These are phyloP conservation scores for Globisporangium alternatum DNA, from an alignment of 352 stramenopile species.

Conservation along the genomic window DNA sequence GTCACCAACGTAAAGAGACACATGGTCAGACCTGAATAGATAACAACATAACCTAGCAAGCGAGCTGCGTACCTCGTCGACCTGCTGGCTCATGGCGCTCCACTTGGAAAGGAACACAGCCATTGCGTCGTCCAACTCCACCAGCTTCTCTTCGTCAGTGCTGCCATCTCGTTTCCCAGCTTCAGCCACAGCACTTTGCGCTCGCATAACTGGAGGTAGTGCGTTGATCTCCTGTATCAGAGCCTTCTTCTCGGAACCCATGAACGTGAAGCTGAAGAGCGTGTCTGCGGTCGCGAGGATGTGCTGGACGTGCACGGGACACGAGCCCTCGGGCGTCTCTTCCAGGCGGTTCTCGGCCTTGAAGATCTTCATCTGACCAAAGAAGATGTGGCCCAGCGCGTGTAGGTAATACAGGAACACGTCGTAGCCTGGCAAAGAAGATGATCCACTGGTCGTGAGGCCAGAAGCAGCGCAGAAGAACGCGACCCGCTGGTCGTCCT, in stretches of 20 bases:
- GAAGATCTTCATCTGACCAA: slow-evolving; percentile 74
- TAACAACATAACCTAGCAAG: no score
- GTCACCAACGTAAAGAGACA: background rate
- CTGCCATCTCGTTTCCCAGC: background rate
- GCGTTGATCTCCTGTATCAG: slow-evolving; percentile 35
- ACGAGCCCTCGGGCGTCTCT: slow-evolving; percentile 52
- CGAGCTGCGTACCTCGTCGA: slow-evolving; percentile 44
- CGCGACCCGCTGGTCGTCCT: slow-evolving; percentile 49
- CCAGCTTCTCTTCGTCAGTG: slow-evolving; percentile 11
- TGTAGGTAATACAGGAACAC: slow-evolving; percentile 71
- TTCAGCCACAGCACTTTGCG: no score
- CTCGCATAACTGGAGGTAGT: slow-evolving; percentile 18
- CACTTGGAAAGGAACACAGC: slow-evolving; percentile 53
- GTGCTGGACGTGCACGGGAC: slow-evolving; percentile 31
- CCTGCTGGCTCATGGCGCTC: slow-evolving; percentile 35
- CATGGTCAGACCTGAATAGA: background rate
- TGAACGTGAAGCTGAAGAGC: slow-evolving; percentile 50
- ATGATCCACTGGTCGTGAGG: slow-evolving; percentile 6
- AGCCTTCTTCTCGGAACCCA: slow-evolving; percentile 27
- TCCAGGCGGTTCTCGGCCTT: slow-evolving; percentile 47
- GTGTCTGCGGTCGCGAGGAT: slow-evolving; percentile 28
- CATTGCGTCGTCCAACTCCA: slow-evolving; percentile 75
- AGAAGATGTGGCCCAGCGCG: slow-evolving; percentile 58
- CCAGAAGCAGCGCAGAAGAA: slow-evolving; percentile 62
- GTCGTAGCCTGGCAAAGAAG: slow-evolving; percentile 36